These are phyloP conservation scores for Hanseniaspora valbyensis DNA, from an alignment of 805 yeast species.

Conservation along the genomic window DNA sequence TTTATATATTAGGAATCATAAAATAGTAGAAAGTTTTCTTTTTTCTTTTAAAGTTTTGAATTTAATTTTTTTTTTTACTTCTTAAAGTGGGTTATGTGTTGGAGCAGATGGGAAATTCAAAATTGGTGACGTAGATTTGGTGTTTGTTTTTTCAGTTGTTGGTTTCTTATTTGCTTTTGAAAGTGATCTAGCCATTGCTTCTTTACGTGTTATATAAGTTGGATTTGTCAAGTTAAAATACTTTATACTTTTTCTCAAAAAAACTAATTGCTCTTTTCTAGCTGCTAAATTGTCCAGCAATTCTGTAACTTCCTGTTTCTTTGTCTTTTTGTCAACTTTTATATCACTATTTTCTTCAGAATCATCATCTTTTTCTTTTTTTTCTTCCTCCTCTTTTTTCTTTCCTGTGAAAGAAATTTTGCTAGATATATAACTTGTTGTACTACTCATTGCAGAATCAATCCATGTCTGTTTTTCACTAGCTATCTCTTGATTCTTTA, in stretches of 20 bases:
- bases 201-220: conserved; percentile 1
- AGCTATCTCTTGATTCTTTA: not conserved
- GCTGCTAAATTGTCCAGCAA: conserved; percentile 1
- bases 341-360: not conserved
- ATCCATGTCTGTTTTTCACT: conserved; percentile 2
- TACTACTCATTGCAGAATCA: not conserved
- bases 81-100: not conserved
- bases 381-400: not conserved
- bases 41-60: no score
- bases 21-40: not conserved
- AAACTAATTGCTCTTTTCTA: conserved; percentile 1
- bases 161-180: not conserved
- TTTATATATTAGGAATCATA: no score
- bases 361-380: not conserved
- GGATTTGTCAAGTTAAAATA: not conserved
- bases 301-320: conserved; percentile 7
- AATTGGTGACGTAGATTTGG: not conserved
- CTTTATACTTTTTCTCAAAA: not conserved
- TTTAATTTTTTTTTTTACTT: not conserved
- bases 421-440: not conserved
- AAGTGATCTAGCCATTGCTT: not conserved
- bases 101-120: conserved; percentile 3
- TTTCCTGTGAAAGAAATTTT: not conserved
- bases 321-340: not conserved
- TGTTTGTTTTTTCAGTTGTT: not conserved